These are phyloP conservation scores for Artemisia annua DNA, from an alignment of 129 eudicot genomes.

Conservation along the genomic window DNA sequence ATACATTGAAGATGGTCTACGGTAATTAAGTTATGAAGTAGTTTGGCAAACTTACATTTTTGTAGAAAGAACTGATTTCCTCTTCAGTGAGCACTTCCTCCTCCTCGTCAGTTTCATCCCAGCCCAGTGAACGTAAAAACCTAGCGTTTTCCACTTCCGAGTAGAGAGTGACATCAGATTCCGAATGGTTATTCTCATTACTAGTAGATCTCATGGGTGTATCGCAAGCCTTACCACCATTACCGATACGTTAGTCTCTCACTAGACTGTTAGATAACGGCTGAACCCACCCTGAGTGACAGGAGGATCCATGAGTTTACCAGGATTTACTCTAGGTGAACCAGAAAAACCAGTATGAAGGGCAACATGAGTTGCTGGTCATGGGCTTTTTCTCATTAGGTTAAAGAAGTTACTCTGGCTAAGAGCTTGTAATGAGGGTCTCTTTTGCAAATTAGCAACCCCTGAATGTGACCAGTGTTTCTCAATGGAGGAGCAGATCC, in stretches of 20 bases:
- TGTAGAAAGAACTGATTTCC: constrained; percentile 77
- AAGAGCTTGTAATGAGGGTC: constrained; percentile 58
- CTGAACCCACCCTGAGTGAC: no score
- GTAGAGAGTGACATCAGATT: no score
- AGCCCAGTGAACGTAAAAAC: no score
- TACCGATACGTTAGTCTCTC: no score
- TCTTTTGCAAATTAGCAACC: constrained; percentile 45
- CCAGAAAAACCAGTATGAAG: constrained; percentile 22
- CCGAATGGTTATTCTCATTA: no score
- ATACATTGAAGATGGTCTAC: background rate
- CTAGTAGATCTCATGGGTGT: no score
- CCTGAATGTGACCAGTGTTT: constrained; percentile 24
- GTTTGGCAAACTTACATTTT: constrained; percentile 47
- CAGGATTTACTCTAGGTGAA: constrained; percentile 42
- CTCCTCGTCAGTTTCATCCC: no score
- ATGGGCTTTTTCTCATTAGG: constrained; percentile 70
- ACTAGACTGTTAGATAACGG: no score
- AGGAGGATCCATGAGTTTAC: constrained; percentile 34
- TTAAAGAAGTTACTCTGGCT: constrained; percentile 87
- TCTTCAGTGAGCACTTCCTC: constrained; percentile 95
- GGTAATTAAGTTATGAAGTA: background rate
- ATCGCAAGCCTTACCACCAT: no score
- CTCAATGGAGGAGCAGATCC: constrained; percentile 39
- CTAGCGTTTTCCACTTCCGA: no score
- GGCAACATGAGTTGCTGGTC: constrained; percentile 31